These are phyloP conservation scores for Arthroderma sp. DNA, from an alignment of 2,329 filamentous ascomycete species.

Conservation along the genomic window DNA sequence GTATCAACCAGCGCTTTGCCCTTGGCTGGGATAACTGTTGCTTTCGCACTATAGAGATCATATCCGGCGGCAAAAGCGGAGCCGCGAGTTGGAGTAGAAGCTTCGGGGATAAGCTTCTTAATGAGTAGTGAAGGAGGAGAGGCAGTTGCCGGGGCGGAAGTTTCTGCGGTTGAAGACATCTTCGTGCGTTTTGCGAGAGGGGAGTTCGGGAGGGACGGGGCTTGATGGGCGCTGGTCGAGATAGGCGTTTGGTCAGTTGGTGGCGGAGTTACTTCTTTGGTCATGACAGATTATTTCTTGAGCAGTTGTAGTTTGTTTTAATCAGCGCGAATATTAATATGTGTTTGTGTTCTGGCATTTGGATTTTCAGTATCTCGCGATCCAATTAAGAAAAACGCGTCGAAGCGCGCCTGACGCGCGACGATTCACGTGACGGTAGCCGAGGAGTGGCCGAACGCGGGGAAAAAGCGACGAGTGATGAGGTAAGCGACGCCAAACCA, in stretches of 20 bases:
- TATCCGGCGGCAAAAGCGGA: constrained; percentile 86
- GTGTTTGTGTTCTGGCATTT: no score
- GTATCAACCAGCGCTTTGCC: constrained; percentile 83
- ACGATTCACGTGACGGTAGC: no score
- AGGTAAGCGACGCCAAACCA: no score
- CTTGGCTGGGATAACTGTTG: constrained; percentile 62
- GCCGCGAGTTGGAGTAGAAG: constrained; percentile 73
- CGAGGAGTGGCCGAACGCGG: no score
- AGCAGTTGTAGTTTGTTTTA: no score
- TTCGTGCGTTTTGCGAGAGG: constrained; percentile 73
- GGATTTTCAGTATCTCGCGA: no score
- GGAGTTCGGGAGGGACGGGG: constrained; percentile 52
- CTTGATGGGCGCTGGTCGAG: constrained; percentile 24
- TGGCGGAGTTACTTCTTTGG: constrained; percentile 30
- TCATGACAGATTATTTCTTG: constrained; percentile 7
- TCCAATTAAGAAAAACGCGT: no score
- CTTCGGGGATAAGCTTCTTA: constrained; percentile 73
- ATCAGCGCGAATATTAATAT: no score
- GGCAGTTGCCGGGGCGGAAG: constrained; percentile 18
- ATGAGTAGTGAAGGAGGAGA: constrained; percentile 57
- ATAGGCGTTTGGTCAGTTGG: constrained; percentile 17
- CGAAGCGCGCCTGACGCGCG: no score
- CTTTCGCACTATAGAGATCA: constrained; percentile 70
- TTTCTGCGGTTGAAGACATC: constrained; percentile 16
- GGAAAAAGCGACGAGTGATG: no score